phyloP scores from a whole-genome alignment of 2,329 filamentous ascomycete species.

The Calonectria montana region DNA sequence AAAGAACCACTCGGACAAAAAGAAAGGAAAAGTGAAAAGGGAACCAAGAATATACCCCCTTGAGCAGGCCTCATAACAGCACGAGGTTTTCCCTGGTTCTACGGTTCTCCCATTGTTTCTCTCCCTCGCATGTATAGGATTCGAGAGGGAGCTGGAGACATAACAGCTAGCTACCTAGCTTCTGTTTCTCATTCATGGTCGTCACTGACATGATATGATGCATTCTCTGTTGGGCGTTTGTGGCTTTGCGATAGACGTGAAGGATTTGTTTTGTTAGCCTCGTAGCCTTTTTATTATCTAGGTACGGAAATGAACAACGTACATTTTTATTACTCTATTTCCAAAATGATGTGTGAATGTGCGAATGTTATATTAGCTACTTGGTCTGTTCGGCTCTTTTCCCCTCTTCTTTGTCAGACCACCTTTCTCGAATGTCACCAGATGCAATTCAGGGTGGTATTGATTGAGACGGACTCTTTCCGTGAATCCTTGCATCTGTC shows the following conservation, averaged over 20 bases:
- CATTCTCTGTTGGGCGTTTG: slow-evolving; percentile 43
- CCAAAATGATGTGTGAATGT: not conserved
- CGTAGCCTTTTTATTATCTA: slow-evolving; percentile 30
- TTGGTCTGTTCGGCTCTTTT: not conserved
- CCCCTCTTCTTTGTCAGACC: not conserved
- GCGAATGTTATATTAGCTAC: too few species aligned
- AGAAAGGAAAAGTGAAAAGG: slow-evolving; percentile 23
- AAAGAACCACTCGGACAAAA: slow-evolving; percentile 4
- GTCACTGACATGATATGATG: slow-evolving; percentile 34
- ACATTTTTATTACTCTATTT: slow-evolving; percentile 11
- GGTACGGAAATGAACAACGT: slow-evolving; percentile 34
- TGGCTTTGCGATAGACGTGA: slow-evolving; percentile 35
- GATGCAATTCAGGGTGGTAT: not conserved
- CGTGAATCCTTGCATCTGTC: not conserved
- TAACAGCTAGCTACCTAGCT: slow-evolving; percentile 12
- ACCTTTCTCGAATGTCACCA: too few species aligned
- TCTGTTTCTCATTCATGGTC: slow-evolving; percentile 37
- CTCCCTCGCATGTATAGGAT: not conserved
- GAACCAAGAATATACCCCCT: slow-evolving; percentile 27
- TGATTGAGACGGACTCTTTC: not conserved
- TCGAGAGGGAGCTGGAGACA: not conserved
- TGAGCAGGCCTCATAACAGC: slow-evolving; percentile 38
- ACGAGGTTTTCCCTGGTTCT: slow-evolving; percentile 22
- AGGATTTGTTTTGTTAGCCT: slow-evolving; percentile 24
- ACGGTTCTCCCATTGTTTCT: slow-evolving; percentile 11